Evolutionary conservation across 495 filamentous ascomycete genomes (phyloP).

Genomic region (Penicillium manginii): DNA sequence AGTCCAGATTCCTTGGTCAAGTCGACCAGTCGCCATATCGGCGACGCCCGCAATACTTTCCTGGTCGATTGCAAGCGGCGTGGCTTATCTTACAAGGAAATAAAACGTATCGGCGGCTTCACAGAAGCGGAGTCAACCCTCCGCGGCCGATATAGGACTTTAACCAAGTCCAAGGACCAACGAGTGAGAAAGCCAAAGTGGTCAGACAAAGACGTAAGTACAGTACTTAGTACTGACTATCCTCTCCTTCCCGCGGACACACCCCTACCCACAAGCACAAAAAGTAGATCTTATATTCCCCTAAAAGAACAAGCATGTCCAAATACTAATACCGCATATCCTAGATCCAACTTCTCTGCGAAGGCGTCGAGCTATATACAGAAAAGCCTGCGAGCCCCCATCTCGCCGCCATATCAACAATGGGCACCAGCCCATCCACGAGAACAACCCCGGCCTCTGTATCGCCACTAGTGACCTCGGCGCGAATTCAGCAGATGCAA

Average conservation of each 20-base stretch:
- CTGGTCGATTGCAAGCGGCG: constrained; percentile 63
- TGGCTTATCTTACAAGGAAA: constrained; percentile 82
- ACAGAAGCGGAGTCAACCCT: constrained; percentile 86
- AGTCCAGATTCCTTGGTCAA: not conserved
- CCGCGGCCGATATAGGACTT: constrained; percentile 74
- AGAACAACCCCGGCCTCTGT: too few relatives aligned
- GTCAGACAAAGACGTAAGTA: constrained; percentile 75
- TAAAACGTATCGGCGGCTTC: constrained; percentile 66
- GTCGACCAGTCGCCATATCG: constrained; percentile 7
- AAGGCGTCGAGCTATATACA: constrained; percentile 43
- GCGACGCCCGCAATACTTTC: constrained; percentile 59
- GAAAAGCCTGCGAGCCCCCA: constrained; percentile 9
- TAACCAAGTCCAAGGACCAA: constrained; percentile 77
- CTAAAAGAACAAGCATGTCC: too few relatives aligned
- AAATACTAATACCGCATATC: not conserved
- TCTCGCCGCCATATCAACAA: not conserved
- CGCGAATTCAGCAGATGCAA: not conserved
- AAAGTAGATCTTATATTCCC: too few relatives aligned
- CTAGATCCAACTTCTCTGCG: constrained; percentile 41
- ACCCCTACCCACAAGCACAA: too few relatives aligned
- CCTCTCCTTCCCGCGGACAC: not conserved
- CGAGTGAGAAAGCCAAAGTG: constrained; percentile 80
- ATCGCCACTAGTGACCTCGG: too few relatives aligned
- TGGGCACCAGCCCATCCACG: not conserved
- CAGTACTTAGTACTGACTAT: constrained; percentile 4